Conservation (phyloP, 2,329 filamentous ascomycete genomes). For the Boeremia lycopersici region DNA sequence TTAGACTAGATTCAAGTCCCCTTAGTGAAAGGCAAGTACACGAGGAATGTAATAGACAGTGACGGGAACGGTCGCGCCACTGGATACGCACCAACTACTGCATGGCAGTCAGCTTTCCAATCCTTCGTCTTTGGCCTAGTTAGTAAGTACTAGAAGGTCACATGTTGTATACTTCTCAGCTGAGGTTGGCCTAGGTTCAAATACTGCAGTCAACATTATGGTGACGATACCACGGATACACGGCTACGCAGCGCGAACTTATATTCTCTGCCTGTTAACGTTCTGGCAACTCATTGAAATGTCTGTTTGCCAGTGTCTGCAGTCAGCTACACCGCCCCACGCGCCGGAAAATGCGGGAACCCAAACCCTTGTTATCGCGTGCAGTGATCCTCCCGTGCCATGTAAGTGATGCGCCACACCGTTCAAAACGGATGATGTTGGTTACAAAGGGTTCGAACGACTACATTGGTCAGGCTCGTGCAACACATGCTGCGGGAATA, state of each 20-base stretch:
- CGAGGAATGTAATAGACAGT: constrained; percentile 2
- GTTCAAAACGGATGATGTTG: background rate
- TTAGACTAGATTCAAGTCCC: constrained; percentile 3
- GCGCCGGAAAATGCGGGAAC: background rate
- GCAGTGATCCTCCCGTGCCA: constrained; percentile 7
- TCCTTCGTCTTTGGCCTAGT: constrained; percentile 7
- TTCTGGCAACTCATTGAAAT: constrained; percentile 3
- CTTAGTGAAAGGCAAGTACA: constrained; percentile 4
- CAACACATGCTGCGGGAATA: background rate
- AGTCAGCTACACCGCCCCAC: background rate
- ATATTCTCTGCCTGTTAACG: background rate
- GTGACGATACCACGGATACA: background rate
- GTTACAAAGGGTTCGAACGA: background rate
- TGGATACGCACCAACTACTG: background rate
- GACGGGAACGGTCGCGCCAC: constrained; percentile 6
- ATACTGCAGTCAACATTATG: background rate
- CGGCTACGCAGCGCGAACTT: background rate
- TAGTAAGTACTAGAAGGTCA: background rate
- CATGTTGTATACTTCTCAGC: background rate
- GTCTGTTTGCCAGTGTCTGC: background rate
- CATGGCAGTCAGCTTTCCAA: constrained; percentile 1
- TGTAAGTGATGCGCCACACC: constrained; percentile 4
- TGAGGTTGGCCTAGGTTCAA: background rate
- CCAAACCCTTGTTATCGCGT: constrained; percentile 1
- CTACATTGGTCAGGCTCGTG: background rate